Percentiles rank a stretch among this genome's conserved stretches.
Evolutionary conservation across 768 basidiomycete species (phyloP).

Genomic region (Lentinula boryana): DNA sequence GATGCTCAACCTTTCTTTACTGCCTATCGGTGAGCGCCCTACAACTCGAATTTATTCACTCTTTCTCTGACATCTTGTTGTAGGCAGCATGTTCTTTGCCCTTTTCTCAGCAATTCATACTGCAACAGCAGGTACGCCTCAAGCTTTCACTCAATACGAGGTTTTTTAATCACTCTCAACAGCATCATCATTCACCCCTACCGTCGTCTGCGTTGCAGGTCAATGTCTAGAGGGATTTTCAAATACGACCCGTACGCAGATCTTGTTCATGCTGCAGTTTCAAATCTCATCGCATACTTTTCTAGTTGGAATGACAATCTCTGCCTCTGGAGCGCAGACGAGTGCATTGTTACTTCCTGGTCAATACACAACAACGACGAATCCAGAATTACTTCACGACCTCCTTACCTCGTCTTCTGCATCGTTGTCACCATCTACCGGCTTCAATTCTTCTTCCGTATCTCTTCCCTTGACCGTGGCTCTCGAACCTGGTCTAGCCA

Average conservation of each 20-base stretch:
- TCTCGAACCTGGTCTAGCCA: slow-evolving; percentile 60
- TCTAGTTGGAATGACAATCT: slow-evolving; percentile 66
- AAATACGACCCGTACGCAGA: slow-evolving; percentile 55
- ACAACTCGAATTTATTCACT: background rate
- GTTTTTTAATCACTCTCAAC: background rate
- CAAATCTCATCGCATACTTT: background rate
- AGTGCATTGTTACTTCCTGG: slow-evolving; percentile 67
- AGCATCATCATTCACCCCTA: slow-evolving; percentile 53
- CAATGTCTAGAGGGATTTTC: slow-evolving; percentile 81
- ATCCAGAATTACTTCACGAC: slow-evolving; percentile 65
- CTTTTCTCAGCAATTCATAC: background rate
- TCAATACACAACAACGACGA: slow-evolving; percentile 66
- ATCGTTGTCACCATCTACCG: slow-evolving; percentile 49
- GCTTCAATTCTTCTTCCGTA: slow-evolving; percentile 56
- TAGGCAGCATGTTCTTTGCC: background rate
- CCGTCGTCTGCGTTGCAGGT: slow-evolving; percentile 79
- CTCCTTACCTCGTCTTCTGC: slow-evolving; percentile 62
- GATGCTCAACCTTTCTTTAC: slow-evolving; percentile 3
- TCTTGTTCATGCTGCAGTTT: background rate
- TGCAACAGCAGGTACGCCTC: background rate
- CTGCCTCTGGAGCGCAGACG: slow-evolving; percentile 45
- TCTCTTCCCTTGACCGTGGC: slow-evolving; percentile 65
- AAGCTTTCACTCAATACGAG: background rate
- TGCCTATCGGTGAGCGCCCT: background rate
- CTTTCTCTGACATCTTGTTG: background rate